phyloP scores from a whole-genome alignment of 768 basidiomycete genomes.

The Collybiopsis luxurians region DNA sequence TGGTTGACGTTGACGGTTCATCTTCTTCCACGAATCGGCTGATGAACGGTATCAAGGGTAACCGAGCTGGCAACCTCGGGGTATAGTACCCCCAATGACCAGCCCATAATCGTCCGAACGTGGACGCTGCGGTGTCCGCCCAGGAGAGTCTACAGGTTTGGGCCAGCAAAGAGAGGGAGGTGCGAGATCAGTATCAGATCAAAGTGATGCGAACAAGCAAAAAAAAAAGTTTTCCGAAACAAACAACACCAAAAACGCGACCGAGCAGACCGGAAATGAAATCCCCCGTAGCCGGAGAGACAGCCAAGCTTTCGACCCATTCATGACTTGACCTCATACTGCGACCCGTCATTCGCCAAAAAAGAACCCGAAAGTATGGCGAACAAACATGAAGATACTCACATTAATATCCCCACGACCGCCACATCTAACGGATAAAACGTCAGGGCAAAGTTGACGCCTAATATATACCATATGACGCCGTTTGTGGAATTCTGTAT shows the following conservation, averaged over 20 bases:
- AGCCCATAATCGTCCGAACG: constrained; percentile 75
- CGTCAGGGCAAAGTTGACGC: constrained; percentile 73
- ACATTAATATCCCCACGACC: constrained; percentile 89
- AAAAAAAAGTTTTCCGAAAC: too few relatives aligned
- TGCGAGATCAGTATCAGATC: too few relatives aligned
- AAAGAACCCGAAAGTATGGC: constrained; percentile 2
- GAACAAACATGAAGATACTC: constrained; percentile 29
- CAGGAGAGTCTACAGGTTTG: constrained; percentile 93
- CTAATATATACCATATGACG: constrained; percentile 88
- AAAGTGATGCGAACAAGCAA: too few relatives aligned
- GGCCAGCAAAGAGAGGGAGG: too few relatives aligned
- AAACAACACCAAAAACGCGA: too few relatives aligned
- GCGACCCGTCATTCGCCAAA: constrained; percentile 2
- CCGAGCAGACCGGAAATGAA: too few relatives aligned
- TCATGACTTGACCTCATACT: too few relatives aligned
- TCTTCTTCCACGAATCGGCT: too few relatives aligned
- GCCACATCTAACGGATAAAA: constrained; percentile 85
- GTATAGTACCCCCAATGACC: constrained; percentile 51
- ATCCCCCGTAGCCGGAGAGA: too few relatives aligned
- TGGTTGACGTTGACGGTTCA: too few relatives aligned
- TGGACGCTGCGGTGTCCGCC: constrained; percentile 95
- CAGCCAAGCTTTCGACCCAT: too few relatives aligned
- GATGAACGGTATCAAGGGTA: constrained; percentile 28
- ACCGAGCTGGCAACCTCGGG: constrained; percentile 48
- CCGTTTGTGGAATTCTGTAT: constrained; percentile 82